These are phyloP conservation scores for Piromyces sp. DNA, from an alignment of 192 early-diverging fungal genomes.

Conservation along the genomic window DNA sequence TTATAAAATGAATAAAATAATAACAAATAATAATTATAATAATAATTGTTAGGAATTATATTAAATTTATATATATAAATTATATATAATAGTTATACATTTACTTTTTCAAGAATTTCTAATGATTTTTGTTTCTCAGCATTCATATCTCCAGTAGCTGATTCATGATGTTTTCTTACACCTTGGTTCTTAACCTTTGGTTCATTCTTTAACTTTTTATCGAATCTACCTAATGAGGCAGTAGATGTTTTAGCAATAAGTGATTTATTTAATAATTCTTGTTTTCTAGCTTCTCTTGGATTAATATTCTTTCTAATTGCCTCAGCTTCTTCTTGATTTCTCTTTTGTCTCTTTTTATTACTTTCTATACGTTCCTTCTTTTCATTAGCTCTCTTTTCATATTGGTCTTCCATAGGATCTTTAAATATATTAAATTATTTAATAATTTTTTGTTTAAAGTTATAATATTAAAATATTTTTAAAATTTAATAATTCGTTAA, in stretches of 20 bases:
- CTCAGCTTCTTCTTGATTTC: conserved; percentile 69
- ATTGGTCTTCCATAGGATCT: conserved; percentile 81
- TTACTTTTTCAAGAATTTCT: conserved; percentile 47
- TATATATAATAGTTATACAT: too few relatives aligned
- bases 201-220: conserved; percentile 62
- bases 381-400: conserved; percentile 51
- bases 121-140: conserved; percentile 48
- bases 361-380: conserved; percentile 78
- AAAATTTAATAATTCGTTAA: too few relatives aligned
- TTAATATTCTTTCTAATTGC: conserved; percentile 27
- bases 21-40: too few relatives aligned
- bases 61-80: too few relatives aligned
- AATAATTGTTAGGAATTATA: too few relatives aligned
- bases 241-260: conserved; percentile 65
- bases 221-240: conserved; percentile 84
- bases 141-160: background rate
- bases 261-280: conserved; percentile 52
- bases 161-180: background rate
- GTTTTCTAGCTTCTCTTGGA: conserved; percentile 41
- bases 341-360: conserved; percentile 68
- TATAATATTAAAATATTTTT: too few relatives aligned
- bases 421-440: too few relatives aligned
- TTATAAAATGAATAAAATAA: too few relatives aligned
- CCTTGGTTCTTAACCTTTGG: conserved; percentile 55
- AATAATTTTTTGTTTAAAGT: too few relatives aligned